Conservation (phyloP, 2,329 filamentous ascomycete genomes). For the Talaromyces sp. region DNA sequence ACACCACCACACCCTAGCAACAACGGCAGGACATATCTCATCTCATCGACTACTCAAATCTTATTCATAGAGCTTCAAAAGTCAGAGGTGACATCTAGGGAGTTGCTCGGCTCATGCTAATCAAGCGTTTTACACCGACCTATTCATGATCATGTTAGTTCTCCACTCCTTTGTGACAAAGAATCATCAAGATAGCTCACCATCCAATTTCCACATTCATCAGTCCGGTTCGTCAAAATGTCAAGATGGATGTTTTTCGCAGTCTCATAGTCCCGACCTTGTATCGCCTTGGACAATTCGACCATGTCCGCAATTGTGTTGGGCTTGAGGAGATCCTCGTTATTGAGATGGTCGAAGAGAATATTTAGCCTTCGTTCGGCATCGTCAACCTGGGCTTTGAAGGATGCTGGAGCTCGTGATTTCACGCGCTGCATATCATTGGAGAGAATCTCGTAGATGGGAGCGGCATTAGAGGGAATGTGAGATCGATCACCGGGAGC, state of each 20-base stretch:
- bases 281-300: constrained; percentile 60
- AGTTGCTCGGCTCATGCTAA: constrained; percentile 76
- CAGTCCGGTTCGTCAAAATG: constrained; percentile 71
- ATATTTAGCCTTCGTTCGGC: constrained; percentile 89
- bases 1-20: background rate
- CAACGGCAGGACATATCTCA: background rate
- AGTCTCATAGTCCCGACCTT: constrained; percentile 64
- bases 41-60: background rate
- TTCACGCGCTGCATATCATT: constrained; percentile 88
- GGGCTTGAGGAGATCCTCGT: constrained; percentile 80
- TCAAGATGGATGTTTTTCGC: constrained; percentile 69
- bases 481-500: constrained; percentile 81
- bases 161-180: background rate
- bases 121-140: constrained; percentile 73
- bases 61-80: background rate
- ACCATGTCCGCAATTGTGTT: constrained; percentile 57
- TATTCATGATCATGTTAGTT: constrained; percentile 29
- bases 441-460: constrained; percentile 75
- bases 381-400: constrained; percentile 85
- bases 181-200: constrained; percentile 50
- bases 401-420: constrained; percentile 76
- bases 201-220: constrained; percentile 85
- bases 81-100: constrained; percentile 42
- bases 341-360: constrained; percentile 96
- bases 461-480: constrained; percentile 72